Conservation (phyloP, 768 basidiomycete genomes). For the Suillus subaureus region DNA sequence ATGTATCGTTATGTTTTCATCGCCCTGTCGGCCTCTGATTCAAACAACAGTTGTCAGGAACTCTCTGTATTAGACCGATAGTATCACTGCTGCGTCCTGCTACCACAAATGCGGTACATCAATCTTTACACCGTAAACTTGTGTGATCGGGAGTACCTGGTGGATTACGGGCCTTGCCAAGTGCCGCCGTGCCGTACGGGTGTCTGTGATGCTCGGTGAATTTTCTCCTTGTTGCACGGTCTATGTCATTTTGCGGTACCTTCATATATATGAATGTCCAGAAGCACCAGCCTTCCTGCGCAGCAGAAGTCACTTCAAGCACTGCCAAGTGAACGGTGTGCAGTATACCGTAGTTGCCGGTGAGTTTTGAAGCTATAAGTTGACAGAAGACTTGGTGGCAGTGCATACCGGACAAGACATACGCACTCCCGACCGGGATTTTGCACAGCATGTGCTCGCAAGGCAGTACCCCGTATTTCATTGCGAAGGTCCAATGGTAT, state of each 20-base stretch:
- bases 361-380: background rate
- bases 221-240: background rate
- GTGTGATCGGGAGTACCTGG: background rate
- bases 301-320: background rate
- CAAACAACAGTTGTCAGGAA: background rate
- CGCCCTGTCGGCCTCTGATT: background rate
- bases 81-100: background rate
- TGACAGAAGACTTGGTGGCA: background rate
- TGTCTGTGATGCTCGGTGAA: background rate
- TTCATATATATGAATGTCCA: background rate
- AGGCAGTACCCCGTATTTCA: background rate
- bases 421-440: background rate
- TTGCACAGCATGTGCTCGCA: background rate
- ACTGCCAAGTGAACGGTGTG: background rate
- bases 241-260: background rate
- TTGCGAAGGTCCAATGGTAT: background rate
- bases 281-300: conserved; percentile 1
- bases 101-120: background rate
- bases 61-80: background rate
- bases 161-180: background rate
- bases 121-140: background rate
- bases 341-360: background rate
- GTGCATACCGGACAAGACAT: background rate
- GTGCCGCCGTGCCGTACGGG: background rate
- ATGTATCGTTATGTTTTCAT: background rate